Base-by-base conservation (phyloP, 1,139 yeast genomes). In the Yamadazyma sp. region DNA sequence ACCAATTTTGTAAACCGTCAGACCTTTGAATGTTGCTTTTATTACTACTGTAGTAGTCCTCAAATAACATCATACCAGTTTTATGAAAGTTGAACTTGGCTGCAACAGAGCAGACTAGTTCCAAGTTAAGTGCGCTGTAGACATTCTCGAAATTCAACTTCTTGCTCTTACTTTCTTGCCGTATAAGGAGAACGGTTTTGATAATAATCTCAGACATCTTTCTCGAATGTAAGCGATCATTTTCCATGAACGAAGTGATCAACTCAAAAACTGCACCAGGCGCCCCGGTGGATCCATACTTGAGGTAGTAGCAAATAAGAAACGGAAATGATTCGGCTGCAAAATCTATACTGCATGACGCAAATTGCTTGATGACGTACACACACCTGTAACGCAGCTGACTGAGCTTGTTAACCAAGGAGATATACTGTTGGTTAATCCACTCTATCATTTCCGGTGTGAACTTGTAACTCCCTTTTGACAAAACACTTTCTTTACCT, bases 1-100 rank as follows among this genome's bases (percentile, higher is more conserved):
- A 33, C 53, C 52, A 3, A 22, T 30, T 2, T 2, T 6, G 12
- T 3, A 17, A n/a, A 6, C 15, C 20, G 6, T 10, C 31, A 14
- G 24, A 27, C 4, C 16, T 27, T 25, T 18, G 30, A 22, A 14
- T 15, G 21, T n/a, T 14, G n/a, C 16, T n/a, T 13, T 12, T 23
- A 5, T 13, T 17, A 13, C 10, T 17, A 10, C n/a, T 13, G 12
- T 33, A 26, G 17, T 15, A 11, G 25, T 81, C 86, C 47, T 84
- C 92, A 45, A 75, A 68, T 0, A 82, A 37, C 67, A 82, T 56
- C 28, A 79, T 55, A 0, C 85, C 76, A 8, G 82, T 64, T 37
- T 71, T 67, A 13, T 64, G 61, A 33, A 68, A 57, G 2, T 63
- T 63, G 12, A 63, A 55, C 2, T 54, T 43, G 0, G 65, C 44